phyloP scores from a whole-genome alignment of 1,139 yeast species.

The Geotrichum reessii region DNA sequence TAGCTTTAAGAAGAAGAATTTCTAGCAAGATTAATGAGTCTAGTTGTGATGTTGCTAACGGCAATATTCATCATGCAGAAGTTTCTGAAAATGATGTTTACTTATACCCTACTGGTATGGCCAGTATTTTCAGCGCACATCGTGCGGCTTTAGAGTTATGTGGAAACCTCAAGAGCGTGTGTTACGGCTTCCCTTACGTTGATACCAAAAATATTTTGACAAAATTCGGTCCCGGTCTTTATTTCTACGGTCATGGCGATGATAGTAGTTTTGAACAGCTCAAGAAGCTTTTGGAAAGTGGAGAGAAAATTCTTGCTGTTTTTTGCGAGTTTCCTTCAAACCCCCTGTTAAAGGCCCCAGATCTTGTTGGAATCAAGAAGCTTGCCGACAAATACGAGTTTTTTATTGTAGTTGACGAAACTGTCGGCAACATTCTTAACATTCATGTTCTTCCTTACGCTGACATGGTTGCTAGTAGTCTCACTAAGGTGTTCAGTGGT shows the following conservation, averaged over 20 bases:
- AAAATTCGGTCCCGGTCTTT: slow-evolving; percentile 81
- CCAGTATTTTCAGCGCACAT: slow-evolving; percentile 81
- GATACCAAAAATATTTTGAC: slow-evolving; percentile 80
- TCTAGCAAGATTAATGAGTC: slow-evolving; percentile 55
- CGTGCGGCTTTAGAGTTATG: slow-evolving; percentile 48
- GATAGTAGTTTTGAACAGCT: slow-evolving; percentile 48
- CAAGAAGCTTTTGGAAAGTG: slow-evolving; percentile 55
- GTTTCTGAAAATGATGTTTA: slow-evolving; percentile 63
- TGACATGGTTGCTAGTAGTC: slow-evolving; percentile 79
- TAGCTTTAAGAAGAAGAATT: slow-evolving; percentile 67
- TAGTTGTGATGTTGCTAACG: slow-evolving; percentile 27
- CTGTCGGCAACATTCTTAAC: slow-evolving; percentile 85
- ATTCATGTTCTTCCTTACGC: slow-evolving; percentile 75
- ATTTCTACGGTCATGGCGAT: slow-evolving; percentile 81
- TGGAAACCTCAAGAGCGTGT: slow-evolving; percentile 54
- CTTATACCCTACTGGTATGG: slow-evolving; percentile 88
- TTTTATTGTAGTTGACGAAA: slow-evolving; percentile 83
- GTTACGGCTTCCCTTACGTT: slow-evolving; percentile 93
- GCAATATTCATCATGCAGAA: slow-evolving; percentile 22
- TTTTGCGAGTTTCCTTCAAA: slow-evolving; percentile 94
- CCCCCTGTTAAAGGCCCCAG: slow-evolving; percentile 80
- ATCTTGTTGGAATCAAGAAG: slow-evolving; percentile 55
- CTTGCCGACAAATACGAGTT: slow-evolving; percentile 68
- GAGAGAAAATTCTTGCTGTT: slow-evolving; percentile 60
- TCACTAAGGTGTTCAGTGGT: slow-evolving; percentile 90